phyloP scores from a whole-genome alignment of 768 basidiomycete genomes.

The Lactarius indigo region DNA sequence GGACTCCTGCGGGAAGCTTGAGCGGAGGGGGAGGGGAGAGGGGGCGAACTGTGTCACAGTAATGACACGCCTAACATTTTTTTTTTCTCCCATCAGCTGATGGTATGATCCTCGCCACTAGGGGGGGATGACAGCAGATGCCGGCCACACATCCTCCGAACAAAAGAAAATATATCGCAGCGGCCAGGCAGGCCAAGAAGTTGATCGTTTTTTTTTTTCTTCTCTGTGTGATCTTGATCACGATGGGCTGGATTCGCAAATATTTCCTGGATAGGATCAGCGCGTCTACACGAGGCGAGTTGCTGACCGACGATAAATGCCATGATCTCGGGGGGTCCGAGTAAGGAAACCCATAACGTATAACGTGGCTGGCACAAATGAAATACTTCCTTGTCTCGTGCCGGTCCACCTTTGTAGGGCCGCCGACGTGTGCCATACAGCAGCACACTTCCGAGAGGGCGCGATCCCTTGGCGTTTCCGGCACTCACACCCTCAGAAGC shows the following conservation, averaged over 20 bases:
- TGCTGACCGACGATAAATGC: conserved; percentile 19
- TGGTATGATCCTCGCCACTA: neutral
- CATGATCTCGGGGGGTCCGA: neutral
- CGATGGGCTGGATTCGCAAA: conserved; percentile 17
- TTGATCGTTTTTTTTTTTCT: neutral
- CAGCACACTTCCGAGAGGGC: neutral
- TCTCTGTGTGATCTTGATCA: conserved; percentile 7
- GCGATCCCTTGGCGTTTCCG: neutral
- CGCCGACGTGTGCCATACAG: neutral
- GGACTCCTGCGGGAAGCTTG: neutral
- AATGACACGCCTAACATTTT: neutral
- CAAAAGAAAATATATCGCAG: neutral
- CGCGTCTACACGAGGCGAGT: conserved; percentile 9
- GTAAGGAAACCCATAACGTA: conserved; percentile 2
- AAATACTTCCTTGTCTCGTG: neutral
- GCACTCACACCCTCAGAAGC: neutral
- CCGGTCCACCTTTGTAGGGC: neutral
- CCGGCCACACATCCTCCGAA: conserved; percentile 2
- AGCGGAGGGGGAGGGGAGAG: neutral
- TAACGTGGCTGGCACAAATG: neutral
- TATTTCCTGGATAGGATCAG: conserved; percentile 18
- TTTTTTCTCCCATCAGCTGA: neutral
- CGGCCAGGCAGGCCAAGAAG: neutral
- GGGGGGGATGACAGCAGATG: neutral
- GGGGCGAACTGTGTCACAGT: neutral